These are phyloP conservation scores for Pythium insidiosum DNA, from an alignment of 352 stramenopile species.

Conservation along the genomic window DNA sequence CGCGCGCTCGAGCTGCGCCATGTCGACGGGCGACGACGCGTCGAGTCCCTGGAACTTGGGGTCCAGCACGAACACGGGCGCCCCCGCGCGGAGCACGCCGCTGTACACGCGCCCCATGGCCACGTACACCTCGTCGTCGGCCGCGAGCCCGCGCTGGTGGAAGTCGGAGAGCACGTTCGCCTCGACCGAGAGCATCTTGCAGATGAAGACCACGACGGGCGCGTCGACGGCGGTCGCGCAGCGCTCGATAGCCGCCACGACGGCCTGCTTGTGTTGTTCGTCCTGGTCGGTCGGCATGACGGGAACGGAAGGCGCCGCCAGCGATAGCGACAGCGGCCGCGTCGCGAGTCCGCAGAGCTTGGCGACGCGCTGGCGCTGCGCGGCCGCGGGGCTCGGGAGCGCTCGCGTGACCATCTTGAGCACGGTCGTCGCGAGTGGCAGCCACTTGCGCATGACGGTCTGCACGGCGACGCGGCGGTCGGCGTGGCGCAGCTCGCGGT, in stretches of 20 bases:
- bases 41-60: constrained; percentile 84
- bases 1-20: constrained; percentile 15
- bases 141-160: constrained; percentile 26
- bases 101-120: constrained; percentile 89
- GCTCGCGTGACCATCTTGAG: constrained; percentile 87
- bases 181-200: constrained; percentile 90
- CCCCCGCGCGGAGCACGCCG: constrained; percentile 57
- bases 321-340: not conserved
- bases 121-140: constrained; percentile 82
- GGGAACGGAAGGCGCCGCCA: not conserved
- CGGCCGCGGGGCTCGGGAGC: constrained; percentile 65
- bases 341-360: constrained; percentile 47
- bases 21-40: constrained; percentile 1
- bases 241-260: constrained; percentile 41
- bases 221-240: constrained; percentile 52
- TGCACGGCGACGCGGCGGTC: constrained; percentile 58
- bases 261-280: no score
- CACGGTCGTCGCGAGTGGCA: constrained; percentile 80
- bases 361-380: constrained; percentile 61
- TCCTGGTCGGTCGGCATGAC: no score
- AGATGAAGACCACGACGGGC: constrained; percentile 86
- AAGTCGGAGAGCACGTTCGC: constrained; percentile 79
- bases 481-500: constrained; percentile 62
- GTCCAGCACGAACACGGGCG: constrained; percentile 77
- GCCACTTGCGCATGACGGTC: constrained; percentile 84